Evolutionary conservation across 805 yeast genomes (phyloP).

Genomic region (Cephaloascus fragrans): DNA sequence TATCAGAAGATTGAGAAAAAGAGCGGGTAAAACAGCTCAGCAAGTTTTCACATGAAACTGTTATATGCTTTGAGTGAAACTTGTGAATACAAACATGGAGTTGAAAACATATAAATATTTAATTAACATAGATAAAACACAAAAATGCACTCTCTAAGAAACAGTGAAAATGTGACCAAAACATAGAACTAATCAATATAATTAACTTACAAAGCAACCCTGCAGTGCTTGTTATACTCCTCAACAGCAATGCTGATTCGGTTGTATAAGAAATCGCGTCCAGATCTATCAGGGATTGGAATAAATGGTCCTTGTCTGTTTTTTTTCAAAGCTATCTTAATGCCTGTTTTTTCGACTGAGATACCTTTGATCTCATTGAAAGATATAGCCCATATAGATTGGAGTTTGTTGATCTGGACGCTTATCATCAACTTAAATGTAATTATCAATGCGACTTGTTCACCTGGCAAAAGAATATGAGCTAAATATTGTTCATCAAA

Average conservation of each 20-base stretch:
- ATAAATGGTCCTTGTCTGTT: conserved; percentile 50
- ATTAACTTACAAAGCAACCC: conserved; percentile 25
- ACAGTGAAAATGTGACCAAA: too few relatives aligned
- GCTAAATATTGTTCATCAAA: conserved; percentile 72
- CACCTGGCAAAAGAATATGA: conserved; percentile 75
- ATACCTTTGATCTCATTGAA: conserved; percentile 62
- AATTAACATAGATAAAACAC: too few relatives aligned
- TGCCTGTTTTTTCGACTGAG: conserved; percentile 71
- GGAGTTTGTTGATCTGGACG: conserved; percentile 50
- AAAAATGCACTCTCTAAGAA: too few relatives aligned
- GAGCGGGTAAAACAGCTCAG: conserved; percentile 41
- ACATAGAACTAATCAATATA: too few relatives aligned
- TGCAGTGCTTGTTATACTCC: conserved; percentile 65
- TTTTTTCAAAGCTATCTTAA: conserved; percentile 51
- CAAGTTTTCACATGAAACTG: too few relatives aligned
- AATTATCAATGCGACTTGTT: conserved; percentile 66
- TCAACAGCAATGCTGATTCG: conserved; percentile 74
- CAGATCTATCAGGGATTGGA: conserved; percentile 62
- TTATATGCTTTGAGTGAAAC: too few relatives aligned
- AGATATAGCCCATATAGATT: conserved; percentile 60
- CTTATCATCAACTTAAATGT: conserved; percentile 64
- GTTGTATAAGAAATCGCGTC: conserved; percentile 57
- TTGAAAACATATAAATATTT: too few relatives aligned
- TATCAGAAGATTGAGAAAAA: conserved; percentile 28
- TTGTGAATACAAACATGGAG: too few relatives aligned